phyloP scores from a whole-genome alignment of 164 flowering plant genomes.

The Hamamelis virginiana region DNA sequence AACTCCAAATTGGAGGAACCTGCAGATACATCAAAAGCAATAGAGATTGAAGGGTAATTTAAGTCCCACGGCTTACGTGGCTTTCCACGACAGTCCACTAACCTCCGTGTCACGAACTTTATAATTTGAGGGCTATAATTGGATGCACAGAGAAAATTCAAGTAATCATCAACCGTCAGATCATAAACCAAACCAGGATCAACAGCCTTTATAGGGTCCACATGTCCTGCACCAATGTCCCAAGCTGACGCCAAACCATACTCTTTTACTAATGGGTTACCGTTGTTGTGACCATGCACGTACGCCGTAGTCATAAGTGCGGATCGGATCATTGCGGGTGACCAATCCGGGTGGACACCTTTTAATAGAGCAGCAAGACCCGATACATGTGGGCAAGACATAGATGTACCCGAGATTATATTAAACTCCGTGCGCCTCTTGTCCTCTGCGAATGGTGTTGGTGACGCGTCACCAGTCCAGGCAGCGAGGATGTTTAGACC shows the following conservation, averaged over 20 bases:
- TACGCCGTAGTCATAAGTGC: conserved; percentile 64
- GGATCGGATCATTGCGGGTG: conserved; percentile 44
- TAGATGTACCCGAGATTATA: conserved; percentile 65
- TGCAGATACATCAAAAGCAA: conserved; percentile 13
- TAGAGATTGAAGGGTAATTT: conserved; percentile 52
- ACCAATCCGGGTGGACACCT: conserved; percentile 63
- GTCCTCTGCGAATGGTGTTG: conserved; percentile 28
- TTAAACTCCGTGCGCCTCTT: conserved; percentile 44
- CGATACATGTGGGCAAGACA: conserved; percentile 60
- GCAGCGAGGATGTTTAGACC: conserved; percentile 73
- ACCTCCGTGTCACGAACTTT: conserved; percentile 17
- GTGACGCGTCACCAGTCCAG: conserved; percentile 41
- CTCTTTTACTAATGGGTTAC: conserved; percentile 30
- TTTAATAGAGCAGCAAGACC: conserved; percentile 55
- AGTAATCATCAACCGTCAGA: conserved; percentile 41
- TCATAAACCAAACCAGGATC: conserved; percentile 52
- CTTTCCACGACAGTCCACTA: conserved; percentile 18
- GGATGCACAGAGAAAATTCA: conserved; percentile 41
- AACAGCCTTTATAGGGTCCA: conserved; percentile 39
- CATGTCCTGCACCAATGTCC: conserved; percentile 53
- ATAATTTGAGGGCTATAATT: conserved; percentile 13
- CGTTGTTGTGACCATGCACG: conserved; percentile 17
- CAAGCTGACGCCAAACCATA: conserved; percentile 27
- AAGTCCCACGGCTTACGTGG: conserved; percentile 33
- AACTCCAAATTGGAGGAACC: not conserved